A percentile compares a stretch with the other conserved stretches of the same genome.
Conservation (phyloP, 345 rosid genomes). For the Acer saccharum region DNA sequence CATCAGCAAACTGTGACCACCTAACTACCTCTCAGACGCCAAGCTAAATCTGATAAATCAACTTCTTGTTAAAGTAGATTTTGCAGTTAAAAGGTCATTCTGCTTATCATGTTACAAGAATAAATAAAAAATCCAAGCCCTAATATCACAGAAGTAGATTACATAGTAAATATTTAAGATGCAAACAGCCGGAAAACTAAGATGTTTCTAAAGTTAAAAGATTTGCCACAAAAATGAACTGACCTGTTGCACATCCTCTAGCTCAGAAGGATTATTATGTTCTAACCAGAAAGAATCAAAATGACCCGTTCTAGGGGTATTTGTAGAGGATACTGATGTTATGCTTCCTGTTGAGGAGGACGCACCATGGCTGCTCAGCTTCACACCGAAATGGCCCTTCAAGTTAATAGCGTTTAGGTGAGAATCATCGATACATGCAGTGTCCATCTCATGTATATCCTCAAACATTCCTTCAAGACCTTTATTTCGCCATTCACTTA, state of each 20-base stretch:
- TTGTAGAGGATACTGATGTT: slow-evolving; percentile 79
- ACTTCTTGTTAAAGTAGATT: not conserved
- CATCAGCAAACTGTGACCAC: not conserved
- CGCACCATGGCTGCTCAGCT: slow-evolving; percentile 57
- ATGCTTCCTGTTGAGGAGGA: slow-evolving; percentile 78
- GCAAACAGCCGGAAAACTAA: not conserved
- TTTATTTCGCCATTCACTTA: slow-evolving; percentile 75
- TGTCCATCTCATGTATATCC: slow-evolving; percentile 91
- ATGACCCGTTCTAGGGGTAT: slow-evolving; percentile 75
- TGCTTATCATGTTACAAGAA: too few relatives aligned
- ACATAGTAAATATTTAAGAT: not conserved
- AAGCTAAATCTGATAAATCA: not conserved
- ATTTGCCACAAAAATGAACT: slow-evolving; percentile 28
- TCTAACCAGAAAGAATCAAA: slow-evolving; percentile 83
- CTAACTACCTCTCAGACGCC: not conserved
- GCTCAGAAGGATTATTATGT: slow-evolving; percentile 64
- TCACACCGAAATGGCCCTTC: slow-evolving; percentile 58
- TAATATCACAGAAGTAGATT: not conserved
- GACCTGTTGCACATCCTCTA: slow-evolving; percentile 80
- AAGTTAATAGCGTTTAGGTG: slow-evolving; percentile 41
- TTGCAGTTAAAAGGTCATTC: not conserved
- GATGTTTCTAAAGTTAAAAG: not conserved
- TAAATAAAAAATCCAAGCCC: not conserved
- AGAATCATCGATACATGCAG: slow-evolving; percentile 74
- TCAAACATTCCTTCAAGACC: slow-evolving; percentile 91